Evolutionary conservation across 2,329 filamentous ascomycete species (phyloP).

Genomic region (Phaeoacremonium minimum): DNA sequence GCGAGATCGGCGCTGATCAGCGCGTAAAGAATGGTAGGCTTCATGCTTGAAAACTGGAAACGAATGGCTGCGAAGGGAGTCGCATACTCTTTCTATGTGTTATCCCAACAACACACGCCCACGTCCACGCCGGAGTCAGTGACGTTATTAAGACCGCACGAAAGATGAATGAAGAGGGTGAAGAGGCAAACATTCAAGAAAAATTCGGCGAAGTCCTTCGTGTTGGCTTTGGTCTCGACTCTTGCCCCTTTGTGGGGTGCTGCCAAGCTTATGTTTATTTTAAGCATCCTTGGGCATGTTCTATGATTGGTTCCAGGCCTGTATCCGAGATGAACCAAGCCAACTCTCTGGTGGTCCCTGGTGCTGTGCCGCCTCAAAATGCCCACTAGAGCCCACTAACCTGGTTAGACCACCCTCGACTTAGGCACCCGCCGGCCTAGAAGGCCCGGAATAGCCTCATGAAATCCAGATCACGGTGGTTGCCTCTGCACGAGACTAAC

Average conservation of each 20-base stretch:
- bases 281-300: too few species aligned
- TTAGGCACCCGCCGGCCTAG: too few species aligned
- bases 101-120: too few species aligned
- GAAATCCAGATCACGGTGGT: too few species aligned
- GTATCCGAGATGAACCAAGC: background rate
- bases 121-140: background rate
- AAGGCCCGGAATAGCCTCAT: too few species aligned
- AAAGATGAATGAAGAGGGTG: background rate
- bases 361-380: too few species aligned
- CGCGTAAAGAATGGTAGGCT: conserved; percentile 5
- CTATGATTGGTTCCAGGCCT: background rate
- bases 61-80: conserved; percentile 4
- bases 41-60: conserved; percentile 7
- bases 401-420: too few species aligned
- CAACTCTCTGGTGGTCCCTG: background rate
- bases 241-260: background rate
- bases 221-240: background rate
- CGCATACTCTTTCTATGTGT: too few species aligned
- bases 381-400: too few species aligned
- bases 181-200: background rate
- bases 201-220: background rate
- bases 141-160: background rate
- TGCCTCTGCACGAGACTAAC: too few species aligned
- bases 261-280: background rate
- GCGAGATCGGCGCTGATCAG: conserved; percentile 3